Evolutionary conservation across 2,329 filamentous ascomycete species (phyloP).

Genomic region (Xylariaceae sp.): DNA sequence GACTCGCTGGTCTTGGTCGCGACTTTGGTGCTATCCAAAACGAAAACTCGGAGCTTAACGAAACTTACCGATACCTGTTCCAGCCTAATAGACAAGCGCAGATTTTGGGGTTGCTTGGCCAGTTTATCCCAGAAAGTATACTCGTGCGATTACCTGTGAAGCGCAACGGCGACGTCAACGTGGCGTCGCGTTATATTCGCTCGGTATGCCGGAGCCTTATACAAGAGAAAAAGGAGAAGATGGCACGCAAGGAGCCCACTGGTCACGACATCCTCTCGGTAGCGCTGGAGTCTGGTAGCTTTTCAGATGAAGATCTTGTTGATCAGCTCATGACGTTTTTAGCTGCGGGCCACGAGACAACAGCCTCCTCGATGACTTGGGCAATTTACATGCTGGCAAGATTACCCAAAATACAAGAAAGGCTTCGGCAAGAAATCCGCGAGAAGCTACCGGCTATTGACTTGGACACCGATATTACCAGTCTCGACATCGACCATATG

Average conservation of each 20-base stretch:
- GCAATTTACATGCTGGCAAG: constrained; percentile 46
- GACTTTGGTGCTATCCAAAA: constrained; percentile 72
- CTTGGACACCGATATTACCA: constrained; percentile 35
- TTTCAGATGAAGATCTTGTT: constrained; percentile 47
- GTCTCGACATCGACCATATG: constrained; percentile 47
- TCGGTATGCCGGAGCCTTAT: constrained; percentile 72
- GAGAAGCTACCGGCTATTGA: constrained; percentile 46
- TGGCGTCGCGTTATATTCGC: constrained; percentile 65
- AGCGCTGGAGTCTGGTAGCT: constrained; percentile 45
- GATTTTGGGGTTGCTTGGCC: constrained; percentile 61
- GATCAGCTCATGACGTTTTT: constrained; percentile 51
- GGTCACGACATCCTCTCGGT: constrained; percentile 47
- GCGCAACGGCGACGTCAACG: constrained; percentile 69
- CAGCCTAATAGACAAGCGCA: constrained; percentile 57
- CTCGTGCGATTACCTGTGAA: constrained; percentile 69
- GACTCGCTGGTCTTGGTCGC: constrained; percentile 71
- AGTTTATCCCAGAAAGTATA: constrained; percentile 69
- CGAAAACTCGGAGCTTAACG: constrained; percentile 63
- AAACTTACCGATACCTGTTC: constrained; percentile 63
- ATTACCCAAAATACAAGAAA: constrained; percentile 45
- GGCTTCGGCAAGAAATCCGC: constrained; percentile 48
- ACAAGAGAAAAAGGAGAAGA: constrained; percentile 65
- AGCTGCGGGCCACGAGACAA: constrained; percentile 53
- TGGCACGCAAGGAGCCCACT: constrained; percentile 50
- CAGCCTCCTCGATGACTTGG: constrained; percentile 50